Evolutionary conservation across 2,329 filamentous ascomycete genomes (phyloP).

Genomic region (Paracamarosporium sp.): DNA sequence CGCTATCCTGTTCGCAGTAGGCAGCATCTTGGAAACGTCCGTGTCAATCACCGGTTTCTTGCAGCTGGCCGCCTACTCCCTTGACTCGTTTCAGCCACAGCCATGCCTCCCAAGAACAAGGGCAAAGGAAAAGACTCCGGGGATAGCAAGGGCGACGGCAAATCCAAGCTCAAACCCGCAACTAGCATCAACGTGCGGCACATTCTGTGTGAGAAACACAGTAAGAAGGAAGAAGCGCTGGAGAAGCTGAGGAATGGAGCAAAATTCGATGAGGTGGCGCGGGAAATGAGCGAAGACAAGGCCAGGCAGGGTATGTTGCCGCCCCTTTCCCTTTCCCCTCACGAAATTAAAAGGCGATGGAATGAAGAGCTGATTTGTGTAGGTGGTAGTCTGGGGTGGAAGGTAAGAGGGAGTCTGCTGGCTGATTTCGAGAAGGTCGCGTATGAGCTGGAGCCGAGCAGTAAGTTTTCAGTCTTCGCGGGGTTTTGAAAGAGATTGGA

Average conservation of each 20-base stretch:
- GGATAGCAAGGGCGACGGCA: slow-evolving; percentile 2
- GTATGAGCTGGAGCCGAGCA: slow-evolving; percentile 71
- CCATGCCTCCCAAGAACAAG: slow-evolving; percentile 3
- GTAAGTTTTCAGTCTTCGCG: neutral
- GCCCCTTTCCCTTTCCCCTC: neutral
- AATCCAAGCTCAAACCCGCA: slow-evolving; percentile 63
- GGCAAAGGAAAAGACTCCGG: slow-evolving; percentile 1
- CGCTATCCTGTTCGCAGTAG: too few relatives aligned
- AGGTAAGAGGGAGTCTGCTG: slow-evolving; percentile 71
- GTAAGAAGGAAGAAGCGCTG: slow-evolving; percentile 78
- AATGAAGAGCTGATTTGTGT: neutral
- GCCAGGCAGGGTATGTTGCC: slow-evolving; percentile 58
- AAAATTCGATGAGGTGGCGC: slow-evolving; percentile 78
- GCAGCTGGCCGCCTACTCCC: too few relatives aligned
- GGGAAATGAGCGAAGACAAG: slow-evolving; percentile 78
- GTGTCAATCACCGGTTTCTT: neutral
- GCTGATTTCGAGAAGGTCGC: slow-evolving; percentile 76
- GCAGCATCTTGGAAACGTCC: neutral
- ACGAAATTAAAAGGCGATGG: too few relatives aligned
- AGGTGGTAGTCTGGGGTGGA: slow-evolving; percentile 78
- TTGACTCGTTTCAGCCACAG: too few relatives aligned
- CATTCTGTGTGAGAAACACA: slow-evolving; percentile 78
- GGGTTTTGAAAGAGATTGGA: neutral
- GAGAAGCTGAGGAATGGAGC: slow-evolving; percentile 70
- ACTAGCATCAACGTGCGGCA: slow-evolving; percentile 75